A percentile compares a stretch with the other conserved stretches of the same genome.
Conservation (phyloP, 164 flowering plant genomes). For the Saururus chinensis region DNA sequence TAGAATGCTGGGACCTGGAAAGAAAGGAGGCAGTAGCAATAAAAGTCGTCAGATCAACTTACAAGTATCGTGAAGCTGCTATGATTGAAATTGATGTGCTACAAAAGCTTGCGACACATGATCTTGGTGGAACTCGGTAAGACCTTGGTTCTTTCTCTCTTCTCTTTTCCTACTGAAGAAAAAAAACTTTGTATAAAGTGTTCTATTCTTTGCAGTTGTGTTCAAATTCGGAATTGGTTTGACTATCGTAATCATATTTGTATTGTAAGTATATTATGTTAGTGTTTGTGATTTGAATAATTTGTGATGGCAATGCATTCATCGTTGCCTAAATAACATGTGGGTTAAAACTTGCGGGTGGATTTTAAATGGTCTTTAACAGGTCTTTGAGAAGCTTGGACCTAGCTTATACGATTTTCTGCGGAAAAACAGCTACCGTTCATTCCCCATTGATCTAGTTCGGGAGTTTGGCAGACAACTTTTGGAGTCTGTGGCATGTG, state of each 20-base stretch:
- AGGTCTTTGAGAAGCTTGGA: conserved; percentile 99
- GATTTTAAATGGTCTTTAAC: conserved; percentile 67
- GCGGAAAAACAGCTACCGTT: conserved; percentile 92
- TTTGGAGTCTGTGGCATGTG: conserved; percentile 99
- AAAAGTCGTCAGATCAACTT: conserved; percentile 73
- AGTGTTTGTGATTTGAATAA: conserved; percentile 35
- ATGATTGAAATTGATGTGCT: conserved; percentile 92
- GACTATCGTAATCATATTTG: conserved; percentile 99
- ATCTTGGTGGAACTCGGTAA: conserved; percentile 66
- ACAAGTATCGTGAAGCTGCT: conserved; percentile 92
- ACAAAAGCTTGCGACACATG: conserved; percentile 70
- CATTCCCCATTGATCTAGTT: conserved; percentile 98
- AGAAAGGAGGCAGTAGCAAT: conserved; percentile 76
- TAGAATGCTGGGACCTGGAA: conserved; percentile 85
- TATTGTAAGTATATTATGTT: conserved; percentile 78
- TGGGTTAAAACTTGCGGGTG: conserved; percentile 55
- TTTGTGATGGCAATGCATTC: conserved; percentile 27
- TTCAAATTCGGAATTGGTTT: conserved; percentile 99
- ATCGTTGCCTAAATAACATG: conserved; percentile 37
- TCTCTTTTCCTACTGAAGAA: conserved; percentile 9
- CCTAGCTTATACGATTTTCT: conserved; percentile 99
- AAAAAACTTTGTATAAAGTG: conserved; percentile 39
- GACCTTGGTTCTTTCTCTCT: conserved; percentile 12
- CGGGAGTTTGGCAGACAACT: conserved; percentile 98
- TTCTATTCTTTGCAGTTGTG: conserved; percentile 96